Evolutionary conservation across 768 basidiomycete genomes (phyloP).

Genomic region (Psilocybe cyanescens): DNA sequence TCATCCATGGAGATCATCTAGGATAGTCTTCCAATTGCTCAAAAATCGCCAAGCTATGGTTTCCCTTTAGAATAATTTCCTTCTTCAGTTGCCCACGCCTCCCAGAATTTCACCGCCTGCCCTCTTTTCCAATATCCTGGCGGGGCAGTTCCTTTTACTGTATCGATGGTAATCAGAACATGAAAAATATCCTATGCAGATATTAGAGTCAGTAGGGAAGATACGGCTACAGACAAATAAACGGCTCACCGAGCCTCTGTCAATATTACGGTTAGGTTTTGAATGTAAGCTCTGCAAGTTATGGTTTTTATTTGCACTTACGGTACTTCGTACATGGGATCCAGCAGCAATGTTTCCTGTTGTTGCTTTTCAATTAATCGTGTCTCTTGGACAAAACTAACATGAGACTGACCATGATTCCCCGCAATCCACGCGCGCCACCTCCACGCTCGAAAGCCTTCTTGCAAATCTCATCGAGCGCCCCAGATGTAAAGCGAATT

Average conservation of each 20-base stretch:
- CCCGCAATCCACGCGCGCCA: slow-evolving; percentile 87
- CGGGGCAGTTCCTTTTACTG: slow-evolving; percentile 63
- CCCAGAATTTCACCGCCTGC: slow-evolving; percentile 71
- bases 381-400: neutral
- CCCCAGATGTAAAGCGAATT: slow-evolving; percentile 82
- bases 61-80: slow-evolving; percentile 20
- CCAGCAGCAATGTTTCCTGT: slow-evolving; percentile 80
- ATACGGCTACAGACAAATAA: neutral
- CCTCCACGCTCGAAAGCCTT: slow-evolving; percentile 83
- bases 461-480: slow-evolving; percentile 80
- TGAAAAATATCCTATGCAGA: slow-evolving; percentile 67
- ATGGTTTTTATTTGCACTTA: slow-evolving; percentile 42
- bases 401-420: slow-evolving; percentile 70
- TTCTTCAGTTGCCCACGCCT: slow-evolving; percentile 78
- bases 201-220: slow-evolving; percentile 1
- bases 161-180: slow-evolving; percentile 78
- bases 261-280: slow-evolving; percentile 1
- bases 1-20: neutral
- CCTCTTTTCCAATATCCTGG: slow-evolving; percentile 80
- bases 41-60: neutral
- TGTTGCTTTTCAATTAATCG: neutral
- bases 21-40: neutral
- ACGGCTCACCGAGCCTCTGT: slow-evolving; percentile 67
- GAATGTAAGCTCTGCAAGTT: neutral
- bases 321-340: slow-evolving; percentile 94